Percentiles rank a stretch among this genome's conserved stretches.
Conservation (phyloP, 2,329 filamentous ascomycete genomes). For the Aspergillus pseudonomiae region DNA sequence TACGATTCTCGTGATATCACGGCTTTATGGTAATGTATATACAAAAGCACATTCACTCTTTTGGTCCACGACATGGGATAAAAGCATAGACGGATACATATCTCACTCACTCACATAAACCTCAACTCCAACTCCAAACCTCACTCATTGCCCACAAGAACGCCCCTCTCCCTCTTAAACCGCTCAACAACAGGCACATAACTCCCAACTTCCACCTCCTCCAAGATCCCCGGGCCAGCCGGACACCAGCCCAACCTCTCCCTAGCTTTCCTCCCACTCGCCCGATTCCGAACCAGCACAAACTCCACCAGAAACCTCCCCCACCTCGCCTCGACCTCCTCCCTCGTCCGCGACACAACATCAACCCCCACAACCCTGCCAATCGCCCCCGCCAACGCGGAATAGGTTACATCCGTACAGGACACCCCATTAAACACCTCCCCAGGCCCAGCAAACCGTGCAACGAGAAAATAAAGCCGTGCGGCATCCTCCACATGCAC, state of each 20-base stretch:
- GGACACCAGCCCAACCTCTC: conserved; percentile 40
- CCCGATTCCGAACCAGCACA: conserved; percentile 30
- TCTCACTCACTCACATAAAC: background rate
- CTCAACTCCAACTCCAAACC: no score
- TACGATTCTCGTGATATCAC: background rate
- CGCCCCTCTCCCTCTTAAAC: conserved; percentile 7
- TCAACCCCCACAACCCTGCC: no score
- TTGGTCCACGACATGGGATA: background rate
- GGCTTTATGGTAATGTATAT: background rate
- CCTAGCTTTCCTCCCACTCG: conserved; percentile 42
- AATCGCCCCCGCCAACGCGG: no score
- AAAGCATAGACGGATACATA: background rate
- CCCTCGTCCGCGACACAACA: no score
- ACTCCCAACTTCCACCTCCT: conserved; percentile 29
- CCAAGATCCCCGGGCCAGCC: conserved; percentile 25
- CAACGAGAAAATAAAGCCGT: no score
- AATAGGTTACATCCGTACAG: no score
- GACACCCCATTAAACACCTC: no score
- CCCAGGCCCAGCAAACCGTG: no score
- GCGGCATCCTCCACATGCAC: no score
- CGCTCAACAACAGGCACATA: conserved; percentile 21
- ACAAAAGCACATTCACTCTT: background rate
- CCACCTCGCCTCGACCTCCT: no score
- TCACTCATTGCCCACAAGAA: no score
- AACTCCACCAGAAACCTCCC: no score